Evolutionary conservation across 345 rosid genomes (phyloP).

Genomic region (Dimocarpus longan): DNA sequence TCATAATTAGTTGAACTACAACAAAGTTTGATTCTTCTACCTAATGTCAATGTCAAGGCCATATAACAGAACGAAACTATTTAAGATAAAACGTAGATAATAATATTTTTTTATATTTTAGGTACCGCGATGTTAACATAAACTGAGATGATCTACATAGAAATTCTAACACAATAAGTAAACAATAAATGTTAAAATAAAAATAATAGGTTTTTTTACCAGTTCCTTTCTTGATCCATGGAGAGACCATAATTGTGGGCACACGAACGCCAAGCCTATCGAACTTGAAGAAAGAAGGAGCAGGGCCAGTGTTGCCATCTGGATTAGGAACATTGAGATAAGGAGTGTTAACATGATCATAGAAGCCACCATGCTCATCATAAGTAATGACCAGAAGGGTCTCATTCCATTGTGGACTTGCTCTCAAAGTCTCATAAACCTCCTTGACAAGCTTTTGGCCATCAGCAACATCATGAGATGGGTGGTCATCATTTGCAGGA

Average conservation of each 20-base stretch:
- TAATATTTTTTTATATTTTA: no score
- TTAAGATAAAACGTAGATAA: not conserved
- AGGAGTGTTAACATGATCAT: constrained; percentile 92
- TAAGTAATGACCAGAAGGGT: constrained; percentile 82
- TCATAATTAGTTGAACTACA: constrained; percentile 16
- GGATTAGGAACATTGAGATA: constrained; percentile 75
- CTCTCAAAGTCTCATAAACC: constrained; percentile 83
- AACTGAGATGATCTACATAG: not conserved
- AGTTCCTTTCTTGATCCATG: constrained; percentile 95
- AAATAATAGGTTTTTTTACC: constrained; percentile 41
- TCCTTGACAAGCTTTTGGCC: constrained; percentile 85
- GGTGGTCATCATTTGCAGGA: constrained; percentile 95
- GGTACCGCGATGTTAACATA: not conserved
- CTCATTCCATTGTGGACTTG: constrained; percentile 95
- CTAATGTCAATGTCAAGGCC: not conserved
- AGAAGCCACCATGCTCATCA: constrained; percentile 97
- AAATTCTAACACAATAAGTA: not conserved
- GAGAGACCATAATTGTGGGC: constrained; percentile 90
- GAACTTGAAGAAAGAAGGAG: constrained; percentile 89
- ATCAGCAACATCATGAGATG: constrained; percentile 87
- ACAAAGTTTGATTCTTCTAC: not conserved
- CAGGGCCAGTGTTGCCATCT: constrained; percentile 90
- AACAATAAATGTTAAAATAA: constrained; percentile 1
- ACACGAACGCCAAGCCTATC: constrained; percentile 94
- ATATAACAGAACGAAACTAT: not conserved